phyloP scores from a whole-genome alignment of 2,329 filamentous ascomycete genomes.

The Pyrenophora tritici-repentis region DNA sequence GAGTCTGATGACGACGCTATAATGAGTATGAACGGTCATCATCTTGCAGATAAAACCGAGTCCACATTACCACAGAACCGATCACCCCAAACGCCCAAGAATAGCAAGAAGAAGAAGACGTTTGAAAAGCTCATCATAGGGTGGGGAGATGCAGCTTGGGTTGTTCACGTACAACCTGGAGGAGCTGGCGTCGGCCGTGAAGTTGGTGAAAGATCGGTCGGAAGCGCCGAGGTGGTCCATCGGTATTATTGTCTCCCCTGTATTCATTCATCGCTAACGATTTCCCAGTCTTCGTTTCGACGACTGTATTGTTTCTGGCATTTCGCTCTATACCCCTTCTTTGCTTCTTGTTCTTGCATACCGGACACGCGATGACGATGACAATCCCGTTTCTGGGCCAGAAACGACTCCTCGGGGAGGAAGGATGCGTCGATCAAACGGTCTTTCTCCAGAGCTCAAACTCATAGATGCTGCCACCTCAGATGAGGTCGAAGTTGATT shows the following conservation, averaged over 20 bases:
- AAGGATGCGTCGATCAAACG: slow-evolving; percentile 73
- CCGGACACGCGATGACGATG: slow-evolving; percentile 74
- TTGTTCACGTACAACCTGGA: slow-evolving; percentile 85
- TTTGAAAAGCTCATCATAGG: slow-evolving; percentile 84
- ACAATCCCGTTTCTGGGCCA: slow-evolving; percentile 59
- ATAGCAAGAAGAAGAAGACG: slow-evolving; percentile 37
- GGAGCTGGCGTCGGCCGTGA: slow-evolving; percentile 69
- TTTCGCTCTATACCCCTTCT: slow-evolving; percentile 93
- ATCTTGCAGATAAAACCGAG: slow-evolving; percentile 42
- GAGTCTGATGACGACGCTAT: slow-evolving; percentile 68
- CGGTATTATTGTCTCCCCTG: slow-evolving; percentile 65
- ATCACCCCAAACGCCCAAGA: slow-evolving; percentile 48
- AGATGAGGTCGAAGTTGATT: slow-evolving; percentile 84
- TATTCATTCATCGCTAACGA: slow-evolving; percentile 26
- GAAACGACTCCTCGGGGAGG: slow-evolving; percentile 67
- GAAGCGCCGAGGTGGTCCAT: slow-evolving; percentile 87
- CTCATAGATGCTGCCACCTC: slow-evolving; percentile 86
- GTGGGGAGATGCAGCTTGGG: slow-evolving; percentile 96
- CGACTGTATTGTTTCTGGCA: slow-evolving; percentile 96
- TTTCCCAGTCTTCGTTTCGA: slow-evolving; percentile 73
- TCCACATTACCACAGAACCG: slow-evolving; percentile 51
- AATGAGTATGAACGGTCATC: slow-evolving; percentile 41
- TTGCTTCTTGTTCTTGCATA: slow-evolving; percentile 91
- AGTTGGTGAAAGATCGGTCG: slow-evolving; percentile 71
- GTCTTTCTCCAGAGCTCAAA: slow-evolving; percentile 83